Base-by-base conservation (phyloP, 1,284 basidiomycete species). In the Trichosporon sp. region DNA sequence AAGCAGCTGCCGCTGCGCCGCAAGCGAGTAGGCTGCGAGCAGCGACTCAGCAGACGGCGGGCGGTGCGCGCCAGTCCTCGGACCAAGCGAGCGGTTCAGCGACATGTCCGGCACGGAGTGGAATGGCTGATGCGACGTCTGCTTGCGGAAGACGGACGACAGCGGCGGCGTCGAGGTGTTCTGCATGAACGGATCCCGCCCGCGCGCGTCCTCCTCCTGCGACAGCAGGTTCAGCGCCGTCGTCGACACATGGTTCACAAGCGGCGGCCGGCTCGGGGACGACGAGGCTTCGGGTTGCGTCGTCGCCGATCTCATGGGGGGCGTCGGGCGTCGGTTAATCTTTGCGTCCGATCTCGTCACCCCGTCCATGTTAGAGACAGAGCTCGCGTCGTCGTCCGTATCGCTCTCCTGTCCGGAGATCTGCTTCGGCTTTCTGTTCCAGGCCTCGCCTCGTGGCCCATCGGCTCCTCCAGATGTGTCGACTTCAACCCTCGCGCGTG, bases 1-100 rank as follows among this genome's bases (percentile, higher is more conserved):
- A 10, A 98, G 85, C n/a, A 97, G 87, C 73, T 91, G 88, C 31
- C 87, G 85, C 81, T 94, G 91, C 21, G 91, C 87, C 66, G 87
- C 84, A 19, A 85, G 72, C 77, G 91, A 90, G 78, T 94, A 95
- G 71, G 87, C 88, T 86, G 88, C 72, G 21, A 84, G 74, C 6
- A 84, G 77, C 35, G 74, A 74, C 32, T 82, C 84, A 5, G 81
- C 79, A 4, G 80, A 74, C 81, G 65, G 88, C 83, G 35, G 86
- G 84, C 59, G 88, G 85, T 43, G 16, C 1, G 56, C 43, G 6
- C 48, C 21, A 2, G 46, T 38, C 68, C 78, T 21, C 14, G 19
- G 10, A 2, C 31, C 59, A 11, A 63, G 31, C 26, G 68, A 26
- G 37, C 85, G 86, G 40, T 89, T 81, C 79, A 70, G 71, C 21